Base-by-base conservation (phyloP, 768 basidiomycete genomes). In the Hydnum rufescens region DNA sequence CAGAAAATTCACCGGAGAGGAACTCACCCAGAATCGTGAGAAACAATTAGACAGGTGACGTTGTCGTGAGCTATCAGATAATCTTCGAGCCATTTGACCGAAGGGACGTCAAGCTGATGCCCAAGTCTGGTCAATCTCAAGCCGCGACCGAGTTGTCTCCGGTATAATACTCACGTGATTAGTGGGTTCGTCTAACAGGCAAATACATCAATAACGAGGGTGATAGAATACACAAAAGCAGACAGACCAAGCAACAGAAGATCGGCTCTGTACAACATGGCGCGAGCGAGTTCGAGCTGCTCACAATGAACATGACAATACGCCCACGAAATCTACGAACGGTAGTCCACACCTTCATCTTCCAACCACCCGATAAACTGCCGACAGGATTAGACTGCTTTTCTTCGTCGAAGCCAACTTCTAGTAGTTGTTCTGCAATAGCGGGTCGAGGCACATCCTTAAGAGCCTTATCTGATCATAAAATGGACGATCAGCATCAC, bases 311-410 rank as follows among this genome's bases (percentile, higher is more conserved):
- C 29, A 16, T 28, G 34, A 8, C 4, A 6, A 23, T 0, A 6
- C 8, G 13, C 29, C 19, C 29, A 8, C 4, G 1, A 13, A 22
- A 25, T 4, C 3, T 36, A 19, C 53, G 51, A 32, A 22, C 55
- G n/a, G 22, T 43, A 13, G 36, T n/a, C 34, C 29, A 18, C 34
- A 42, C 53, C 52, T 95, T 95, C 92, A 97, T 96, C 71, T 97
- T 97, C 92, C 92, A 97, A 42, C 93, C 92, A 60, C 93, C 93
- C 13, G 90, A 95, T 55, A 96, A 70, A 39, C 85, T 81, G 47
- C 83, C 88, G 55, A 96, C 90, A 50, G 75, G 68, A 59, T 93
- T 85, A 36, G 74, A 67, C 67, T 96, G 92, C 54, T 86, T 74
- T 46, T 70, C 73, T 58, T 84, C 85, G 61, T 89, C 82, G 63